Base-by-base conservation (phyloP, 495 filamentous ascomycete genomes). In the Beverwykella pulmonaria region DNA sequence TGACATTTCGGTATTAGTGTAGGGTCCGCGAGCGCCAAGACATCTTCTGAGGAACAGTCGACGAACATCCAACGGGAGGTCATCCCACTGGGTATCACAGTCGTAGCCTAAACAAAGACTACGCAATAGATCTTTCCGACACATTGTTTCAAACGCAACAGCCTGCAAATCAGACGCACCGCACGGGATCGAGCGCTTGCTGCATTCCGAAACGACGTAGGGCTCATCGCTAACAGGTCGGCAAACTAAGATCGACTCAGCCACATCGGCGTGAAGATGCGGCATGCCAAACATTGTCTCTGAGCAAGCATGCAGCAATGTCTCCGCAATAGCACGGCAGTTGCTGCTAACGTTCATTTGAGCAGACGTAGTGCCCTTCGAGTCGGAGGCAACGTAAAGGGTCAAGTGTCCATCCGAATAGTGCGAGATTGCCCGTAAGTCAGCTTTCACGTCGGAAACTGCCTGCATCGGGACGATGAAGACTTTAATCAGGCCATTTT, bases 311-410 rank as follows among this genome's bases (percentile, higher is more conserved):
- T 86, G 84, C 0, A 86, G 63, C n/a, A 87, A 61, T 20, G 80
- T 81, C 68, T 87, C 84, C 0, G 84, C 84, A 56, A 85, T 82
- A 22, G 80, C 74, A 29, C 75, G 76, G 59, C 79, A 81, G 59
- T 82, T 83, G 20, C 76, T 76, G 34, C 73, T 77, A 29, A 82
- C 73, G 63, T 82, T 80, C 36, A 81, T 71, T 14, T 73, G 69
- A 48, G 79, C 71, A 29, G 76, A 59, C 1, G 75, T 48, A 17
- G 60, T 36, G 34, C 55, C 48, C 17, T 74, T 74, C 19, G 77
- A 75, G 52, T 76, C 76, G 14, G 82, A 75, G 30, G 78, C 73
- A n/a, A 85, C 73, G 17, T 77, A 71, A 46, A 85, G 67, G 30
- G 74, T 75, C 26, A 84, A 49, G 5, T 73, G 76, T 6, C 62